phyloP scores from a whole-genome alignment of 164 flowering plant species.

The Kingdonia uniflora region DNA sequence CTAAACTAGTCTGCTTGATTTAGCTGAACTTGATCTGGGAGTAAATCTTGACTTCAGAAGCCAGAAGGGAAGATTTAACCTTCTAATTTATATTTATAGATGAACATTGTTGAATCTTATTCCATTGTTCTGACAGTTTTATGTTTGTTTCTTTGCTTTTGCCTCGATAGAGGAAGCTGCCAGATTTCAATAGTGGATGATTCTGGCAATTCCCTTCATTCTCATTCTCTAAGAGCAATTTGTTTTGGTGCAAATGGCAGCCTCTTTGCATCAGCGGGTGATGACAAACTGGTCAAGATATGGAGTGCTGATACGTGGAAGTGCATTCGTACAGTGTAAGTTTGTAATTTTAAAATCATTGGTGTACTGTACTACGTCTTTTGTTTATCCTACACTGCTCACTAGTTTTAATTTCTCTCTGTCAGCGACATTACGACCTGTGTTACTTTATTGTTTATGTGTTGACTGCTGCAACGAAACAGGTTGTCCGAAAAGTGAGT shows the following conservation, averaged over 20 bases:
- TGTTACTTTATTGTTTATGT: too few species aligned
- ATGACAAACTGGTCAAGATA: conserved; percentile 82
- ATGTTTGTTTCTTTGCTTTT: not conserved
- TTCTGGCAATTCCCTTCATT: conserved; percentile 40
- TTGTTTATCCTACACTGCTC: too few species aligned
- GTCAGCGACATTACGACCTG: too few species aligned
- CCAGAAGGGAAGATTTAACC: too few species aligned
- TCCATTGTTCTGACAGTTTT: too few species aligned
- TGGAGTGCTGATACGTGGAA: conserved; percentile 72
- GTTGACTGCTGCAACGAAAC: conserved; percentile 10
- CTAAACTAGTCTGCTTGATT: too few species aligned
- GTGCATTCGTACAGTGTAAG: conserved; percentile 66
- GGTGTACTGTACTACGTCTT: not conserved
- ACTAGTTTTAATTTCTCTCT: too few species aligned
- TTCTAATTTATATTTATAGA: too few species aligned
- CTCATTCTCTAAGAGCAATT: conserved; percentile 74
- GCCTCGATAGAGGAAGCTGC: conserved; percentile 29
- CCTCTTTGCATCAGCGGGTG: conserved; percentile 80
- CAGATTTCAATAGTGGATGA: conserved; percentile 42
- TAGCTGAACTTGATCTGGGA: too few species aligned
- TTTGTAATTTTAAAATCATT: conserved; percentile 12
- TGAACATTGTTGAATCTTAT: too few species aligned
- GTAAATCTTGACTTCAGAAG: too few species aligned
- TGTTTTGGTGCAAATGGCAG: conserved; percentile 59
- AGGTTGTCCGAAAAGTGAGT: conserved; percentile 92